These are phyloP conservation scores for Daphne laureola DNA, from an alignment of 441 rosid species.

Conservation along the genomic window DNA sequence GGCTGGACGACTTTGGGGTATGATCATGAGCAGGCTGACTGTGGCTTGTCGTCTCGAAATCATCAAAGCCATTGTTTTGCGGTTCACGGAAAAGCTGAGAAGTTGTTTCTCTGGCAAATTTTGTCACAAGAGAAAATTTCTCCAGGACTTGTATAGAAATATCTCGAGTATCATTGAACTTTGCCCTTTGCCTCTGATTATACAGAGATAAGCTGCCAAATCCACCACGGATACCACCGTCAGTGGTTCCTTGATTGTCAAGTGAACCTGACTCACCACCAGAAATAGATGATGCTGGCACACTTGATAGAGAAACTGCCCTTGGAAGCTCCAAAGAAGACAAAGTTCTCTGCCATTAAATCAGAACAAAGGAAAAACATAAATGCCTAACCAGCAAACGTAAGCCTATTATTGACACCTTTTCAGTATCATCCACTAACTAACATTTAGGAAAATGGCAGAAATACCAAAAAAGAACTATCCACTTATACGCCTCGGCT, in stretches of 20 bases:
- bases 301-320: slow-evolving; percentile 64
- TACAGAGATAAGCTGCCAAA: slow-evolving; percentile 35
- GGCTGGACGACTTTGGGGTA: slow-evolving; percentile 30
- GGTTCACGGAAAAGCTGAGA: slow-evolving; percentile 76
- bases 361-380: not conserved
- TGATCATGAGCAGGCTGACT: slow-evolving; percentile 33
- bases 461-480: too few species aligned
- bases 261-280: slow-evolving; percentile 33
- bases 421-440: too few species aligned
- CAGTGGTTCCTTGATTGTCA: slow-evolving; percentile 37
- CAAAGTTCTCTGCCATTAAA: slow-evolving; percentile 56
- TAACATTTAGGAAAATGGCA: too few species aligned
- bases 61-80: slow-evolving; percentile 51
- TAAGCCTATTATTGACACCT: too few species aligned
- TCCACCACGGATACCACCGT: slow-evolving; percentile 26
- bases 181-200: slow-evolving; percentile 52
- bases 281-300: slow-evolving; percentile 34
- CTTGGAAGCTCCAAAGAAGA: slow-evolving; percentile 92
- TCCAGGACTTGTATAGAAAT: slow-evolving; percentile 84
- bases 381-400: not conserved
- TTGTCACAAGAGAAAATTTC: slow-evolving; percentile 92
- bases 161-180: slow-evolving; percentile 79
- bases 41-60: slow-evolving; percentile 46
- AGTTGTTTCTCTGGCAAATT: slow-evolving; percentile 92
- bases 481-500: too few species aligned